Evolutionary conservation across 2,329 filamentous ascomycete species (phyloP).

Genomic region (Trichoderma oligosporum): DNA sequence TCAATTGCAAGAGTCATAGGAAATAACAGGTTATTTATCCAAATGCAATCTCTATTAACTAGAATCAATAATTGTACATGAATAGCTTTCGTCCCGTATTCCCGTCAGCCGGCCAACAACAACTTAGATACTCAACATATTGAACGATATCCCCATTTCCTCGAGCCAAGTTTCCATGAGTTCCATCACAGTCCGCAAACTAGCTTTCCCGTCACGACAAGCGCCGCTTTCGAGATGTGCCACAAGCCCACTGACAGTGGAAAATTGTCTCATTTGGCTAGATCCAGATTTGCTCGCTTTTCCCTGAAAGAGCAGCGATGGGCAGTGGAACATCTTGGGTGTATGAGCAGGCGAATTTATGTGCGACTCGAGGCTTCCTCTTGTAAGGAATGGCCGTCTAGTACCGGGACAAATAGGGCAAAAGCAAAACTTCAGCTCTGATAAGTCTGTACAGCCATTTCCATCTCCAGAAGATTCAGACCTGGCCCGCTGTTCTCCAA

Average conservation of each 20-base stretch:
- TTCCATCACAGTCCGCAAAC: background rate
- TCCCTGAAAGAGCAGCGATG: background rate
- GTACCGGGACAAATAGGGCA: background rate
- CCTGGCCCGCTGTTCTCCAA: background rate
- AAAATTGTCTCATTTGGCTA: constrained; percentile 11
- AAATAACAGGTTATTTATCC: too few relatives aligned
- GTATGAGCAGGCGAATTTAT: background rate
- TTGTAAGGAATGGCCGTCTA: background rate
- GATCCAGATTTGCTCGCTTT: background rate
- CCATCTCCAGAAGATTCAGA: background rate
- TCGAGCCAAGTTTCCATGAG: constrained; percentile 1
- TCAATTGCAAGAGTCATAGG: too few relatives aligned
- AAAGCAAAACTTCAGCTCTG: background rate
- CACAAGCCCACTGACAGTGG: constrained; percentile 18
- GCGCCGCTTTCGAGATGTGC: constrained; percentile 21
- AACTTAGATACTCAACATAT: background rate
- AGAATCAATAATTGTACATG: background rate
- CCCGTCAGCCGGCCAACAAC: background rate
- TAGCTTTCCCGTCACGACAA: constrained; percentile 7
- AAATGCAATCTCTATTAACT: background rate
- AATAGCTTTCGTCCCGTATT: background rate
- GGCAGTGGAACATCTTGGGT: constrained; percentile 8
- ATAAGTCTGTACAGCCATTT: background rate
- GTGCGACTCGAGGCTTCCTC: background rate
- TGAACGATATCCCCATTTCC: background rate